Percentiles rank a stretch among this genome's conserved stretches.
Conservation (phyloP, 2,329 filamentous ascomycete species). For the Aspergillus hortae region DNA sequence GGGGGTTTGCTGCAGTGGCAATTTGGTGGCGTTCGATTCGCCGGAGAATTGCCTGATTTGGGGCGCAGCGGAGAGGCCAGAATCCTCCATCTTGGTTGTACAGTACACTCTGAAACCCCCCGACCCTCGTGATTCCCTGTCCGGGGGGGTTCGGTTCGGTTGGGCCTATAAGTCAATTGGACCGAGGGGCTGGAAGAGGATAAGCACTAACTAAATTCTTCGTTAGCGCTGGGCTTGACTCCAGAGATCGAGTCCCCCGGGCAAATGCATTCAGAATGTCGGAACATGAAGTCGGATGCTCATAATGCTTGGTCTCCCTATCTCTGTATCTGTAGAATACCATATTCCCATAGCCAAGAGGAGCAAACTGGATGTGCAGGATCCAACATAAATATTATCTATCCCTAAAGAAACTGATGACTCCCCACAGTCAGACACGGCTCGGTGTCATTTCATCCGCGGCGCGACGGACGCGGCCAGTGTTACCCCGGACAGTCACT, state of each 20-base stretch:
- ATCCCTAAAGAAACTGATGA: too few species aligned
- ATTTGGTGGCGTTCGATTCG: constrained; percentile 2
- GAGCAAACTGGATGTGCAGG: too few species aligned
- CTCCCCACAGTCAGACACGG: too few species aligned
- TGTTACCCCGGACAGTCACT: too few species aligned
- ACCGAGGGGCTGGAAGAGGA: background rate
- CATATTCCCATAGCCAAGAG: too few species aligned
- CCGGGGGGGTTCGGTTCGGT: background rate
- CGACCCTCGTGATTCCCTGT: background rate
- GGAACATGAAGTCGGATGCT: too few species aligned
- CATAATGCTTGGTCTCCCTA: too few species aligned
- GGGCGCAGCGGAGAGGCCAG: background rate
- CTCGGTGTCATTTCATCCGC: too few species aligned
- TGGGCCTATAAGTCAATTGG: background rate
- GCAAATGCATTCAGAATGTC: too few species aligned
- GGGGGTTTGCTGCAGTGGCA: constrained; percentile 1
- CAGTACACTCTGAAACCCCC: background rate
- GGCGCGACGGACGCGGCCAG: too few species aligned
- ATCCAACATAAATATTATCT: too few species aligned
- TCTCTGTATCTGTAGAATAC: too few species aligned
- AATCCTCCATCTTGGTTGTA: background rate
- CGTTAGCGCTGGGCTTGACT: background rate
- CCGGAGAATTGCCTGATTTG: constrained; percentile 3
- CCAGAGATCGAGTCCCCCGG: background rate
- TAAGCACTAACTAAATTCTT: background rate